Base-by-base conservation (phyloP, 2,329 filamentous ascomycete genomes). In the Helminthosporium solani region DNA sequence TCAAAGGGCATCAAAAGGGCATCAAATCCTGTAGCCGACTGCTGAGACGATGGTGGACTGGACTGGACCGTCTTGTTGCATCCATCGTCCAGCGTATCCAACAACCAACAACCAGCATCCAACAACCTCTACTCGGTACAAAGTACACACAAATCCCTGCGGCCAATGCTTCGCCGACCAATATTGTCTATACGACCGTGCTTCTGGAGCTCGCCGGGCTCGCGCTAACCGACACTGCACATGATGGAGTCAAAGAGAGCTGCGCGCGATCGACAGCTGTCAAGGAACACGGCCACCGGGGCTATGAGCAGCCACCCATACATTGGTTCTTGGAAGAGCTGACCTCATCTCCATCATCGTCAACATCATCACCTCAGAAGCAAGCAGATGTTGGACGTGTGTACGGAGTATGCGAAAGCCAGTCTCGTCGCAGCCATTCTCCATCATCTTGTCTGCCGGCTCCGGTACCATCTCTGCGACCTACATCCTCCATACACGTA, bases 161-260 rank as follows among this genome's bases (percentile, higher is more conserved):
- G 42, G 51, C 48, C 49, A 44, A 37, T 47, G 57, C 55, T 48
- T 61, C 63, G 63, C 59, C 61, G 64, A 66, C 61, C 63, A 57
- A 14, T 18, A n/a, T 33, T 47, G 23, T 36, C 46, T 31, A 23
- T 38, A 15, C 33, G 54, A 49, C 61, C 54, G 57, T 63, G 60
- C 58, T 53, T 50, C 42, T 55, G 48, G 51, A 50, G 56, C 53
- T 58, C 46, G 53, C 43, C 55, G 54, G 56, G 53, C 51, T 54
- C 55, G 49, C 43, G 47, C 40, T 37, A 43, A 54, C 48, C 46
- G 49, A 38, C 12, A n/a, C n/a, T n/a, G n/a, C n/a, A n/a, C n/a
- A n/a, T n/a, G n/a, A n/a, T 27, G 27, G 20, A 30, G 35, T 8
- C 20, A 19, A 16, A 35, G 37, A 25, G 6, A 34, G 15, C 9